phyloP scores from a whole-genome alignment of 345 rosid genomes.

The Viola odorata region DNA sequence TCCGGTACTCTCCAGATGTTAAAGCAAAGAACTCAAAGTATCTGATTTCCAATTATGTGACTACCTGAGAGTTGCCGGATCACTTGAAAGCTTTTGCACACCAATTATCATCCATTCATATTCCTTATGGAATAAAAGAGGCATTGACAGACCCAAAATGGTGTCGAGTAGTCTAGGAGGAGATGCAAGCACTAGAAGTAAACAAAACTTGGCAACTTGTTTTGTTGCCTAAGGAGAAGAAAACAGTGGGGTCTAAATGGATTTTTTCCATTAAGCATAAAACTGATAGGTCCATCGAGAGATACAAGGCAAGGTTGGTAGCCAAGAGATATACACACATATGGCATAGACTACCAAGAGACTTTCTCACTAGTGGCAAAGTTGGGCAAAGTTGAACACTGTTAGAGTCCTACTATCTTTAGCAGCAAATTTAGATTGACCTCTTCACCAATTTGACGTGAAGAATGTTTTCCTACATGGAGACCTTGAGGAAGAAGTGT shows the following conservation, averaged over 20 bases:
- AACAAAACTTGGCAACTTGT: not conserved
- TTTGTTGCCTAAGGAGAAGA: not conserved
- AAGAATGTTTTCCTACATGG: not conserved
- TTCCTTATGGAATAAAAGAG: not conserved
- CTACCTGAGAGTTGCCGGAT: not conserved
- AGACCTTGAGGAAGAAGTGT: not conserved
- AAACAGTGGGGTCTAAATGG: not conserved
- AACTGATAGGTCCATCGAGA: not conserved
- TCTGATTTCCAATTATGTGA: not conserved
- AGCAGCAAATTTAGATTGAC: not conserved
- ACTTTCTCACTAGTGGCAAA: not conserved
- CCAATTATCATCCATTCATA: not conserved
- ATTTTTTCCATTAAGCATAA: not conserved
- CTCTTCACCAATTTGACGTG: not conserved
- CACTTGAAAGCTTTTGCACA: not conserved
- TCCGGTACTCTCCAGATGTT: not conserved
- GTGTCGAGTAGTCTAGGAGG: not conserved
- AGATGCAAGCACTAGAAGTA: not conserved
- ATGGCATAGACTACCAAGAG: not conserved
- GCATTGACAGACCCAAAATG: not conserved
- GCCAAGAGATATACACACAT: not conserved
- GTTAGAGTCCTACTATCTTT: not conserved
- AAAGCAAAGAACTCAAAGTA: not conserved
- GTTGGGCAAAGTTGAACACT: not conserved
- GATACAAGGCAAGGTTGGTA: not conserved